Evolutionary conservation across 305 asterid species (phyloP).

Genomic region (Ilex paraguariensis): DNA sequence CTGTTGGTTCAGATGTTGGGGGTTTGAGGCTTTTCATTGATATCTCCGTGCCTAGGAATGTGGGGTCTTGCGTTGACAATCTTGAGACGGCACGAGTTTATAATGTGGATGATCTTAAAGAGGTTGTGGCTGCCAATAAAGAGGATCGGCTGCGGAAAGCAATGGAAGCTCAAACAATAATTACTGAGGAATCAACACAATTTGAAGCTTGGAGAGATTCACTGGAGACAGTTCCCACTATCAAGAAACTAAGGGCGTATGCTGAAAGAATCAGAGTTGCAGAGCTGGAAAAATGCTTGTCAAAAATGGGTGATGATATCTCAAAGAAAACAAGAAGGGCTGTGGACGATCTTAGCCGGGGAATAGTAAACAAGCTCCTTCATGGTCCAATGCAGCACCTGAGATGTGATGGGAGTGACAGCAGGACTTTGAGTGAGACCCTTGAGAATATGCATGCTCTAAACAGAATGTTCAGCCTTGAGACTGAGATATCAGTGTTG

Average conservation of each 20-base stretch:
- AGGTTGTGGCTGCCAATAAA: conserved; percentile 94
- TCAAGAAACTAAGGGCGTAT: conserved; percentile 89
- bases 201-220: conserved; percentile 99
- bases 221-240: conserved; percentile 88
- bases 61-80: conserved; percentile 77
- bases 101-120: conserved; percentile 94
- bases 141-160: conserved; percentile 90
- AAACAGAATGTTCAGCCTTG: conserved; percentile 88
- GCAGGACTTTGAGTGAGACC: conserved; percentile 80
- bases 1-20: conserved; percentile 39
- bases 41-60: conserved; percentile 91
- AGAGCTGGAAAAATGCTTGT: conserved; percentile 86
- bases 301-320: conserved; percentile 89
- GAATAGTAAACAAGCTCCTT: conserved; percentile 85
- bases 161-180: conserved; percentile 89
- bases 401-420: conserved; percentile 94
- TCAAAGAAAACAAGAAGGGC: conserved; percentile 81
- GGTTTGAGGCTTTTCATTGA: conserved; percentile 73
- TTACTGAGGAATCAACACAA: conserved; percentile 71
- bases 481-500: conserved; percentile 79
- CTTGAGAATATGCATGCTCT: conserved; percentile 98
- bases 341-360: conserved; percentile 84
- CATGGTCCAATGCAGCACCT: conserved; percentile 99
- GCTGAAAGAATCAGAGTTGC: conserved; percentile 84
- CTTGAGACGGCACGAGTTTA: conserved; percentile 62